Conservation (phyloP, 306 rosid species). For the Corylus avellana region DNA sequence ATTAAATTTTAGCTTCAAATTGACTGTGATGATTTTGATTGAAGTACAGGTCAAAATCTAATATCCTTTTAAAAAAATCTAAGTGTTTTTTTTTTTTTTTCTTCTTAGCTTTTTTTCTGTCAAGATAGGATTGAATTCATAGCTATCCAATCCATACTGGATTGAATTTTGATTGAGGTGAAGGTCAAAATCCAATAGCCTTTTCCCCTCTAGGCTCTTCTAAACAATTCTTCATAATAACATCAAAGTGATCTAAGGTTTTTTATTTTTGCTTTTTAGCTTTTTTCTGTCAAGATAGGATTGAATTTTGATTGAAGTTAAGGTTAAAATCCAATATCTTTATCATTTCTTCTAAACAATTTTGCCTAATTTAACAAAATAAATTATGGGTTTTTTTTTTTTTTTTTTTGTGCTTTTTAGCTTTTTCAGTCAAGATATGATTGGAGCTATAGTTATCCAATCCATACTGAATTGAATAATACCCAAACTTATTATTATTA, state of each 20-base stretch:
- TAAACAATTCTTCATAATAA: no score
- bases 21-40: conserved; percentile 5
- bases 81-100: no score
- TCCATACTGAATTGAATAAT: background rate
- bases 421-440: background rate
- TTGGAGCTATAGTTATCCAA: background rate
- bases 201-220: background rate
- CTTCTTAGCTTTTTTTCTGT: no score
- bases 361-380: background rate
- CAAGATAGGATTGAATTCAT: no score
- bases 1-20: background rate
- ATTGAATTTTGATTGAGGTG: background rate
- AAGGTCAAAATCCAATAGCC: background rate
- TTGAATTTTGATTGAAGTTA: background rate
- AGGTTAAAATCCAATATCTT: no score
- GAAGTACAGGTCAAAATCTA: background rate
- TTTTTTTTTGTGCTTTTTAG: background rate
- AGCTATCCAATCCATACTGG: no score
- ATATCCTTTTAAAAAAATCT: no score
- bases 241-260: no score
- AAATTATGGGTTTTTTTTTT: background rate
- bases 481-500: no score
- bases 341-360: background rate
- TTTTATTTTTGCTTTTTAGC: background rate
- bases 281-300: background rate